Evolutionary conservation across 148 eudicot species (phyloP).

Genomic region (Camellia sinensis): DNA sequence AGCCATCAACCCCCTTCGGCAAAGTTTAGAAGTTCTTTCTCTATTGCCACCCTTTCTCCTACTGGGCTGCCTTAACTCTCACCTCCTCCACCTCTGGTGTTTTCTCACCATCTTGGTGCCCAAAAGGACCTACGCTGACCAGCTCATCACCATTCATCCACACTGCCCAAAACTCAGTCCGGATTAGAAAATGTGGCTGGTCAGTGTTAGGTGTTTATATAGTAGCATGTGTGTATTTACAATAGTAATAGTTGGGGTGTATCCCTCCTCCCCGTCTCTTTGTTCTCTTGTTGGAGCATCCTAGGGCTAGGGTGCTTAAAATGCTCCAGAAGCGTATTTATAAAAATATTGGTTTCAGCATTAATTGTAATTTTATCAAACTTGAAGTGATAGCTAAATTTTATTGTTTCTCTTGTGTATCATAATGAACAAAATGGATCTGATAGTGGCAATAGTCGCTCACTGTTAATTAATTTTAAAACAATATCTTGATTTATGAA

Average conservation of each 20-base stretch:
- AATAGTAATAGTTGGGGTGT: not conserved
- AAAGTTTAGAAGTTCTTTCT: too few species aligned
- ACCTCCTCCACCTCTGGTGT: too few species aligned
- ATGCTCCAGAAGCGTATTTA: too few species aligned
- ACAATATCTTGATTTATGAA: not conserved
- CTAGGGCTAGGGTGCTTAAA: not conserved
- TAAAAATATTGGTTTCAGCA: not conserved
- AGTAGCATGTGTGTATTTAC: not conserved
- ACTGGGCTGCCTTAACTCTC: too few species aligned
- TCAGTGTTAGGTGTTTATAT: slow-evolving; percentile 1
- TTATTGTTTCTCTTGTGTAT: not conserved
- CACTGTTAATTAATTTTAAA: not conserved
- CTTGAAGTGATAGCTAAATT: slow-evolving; percentile 1
- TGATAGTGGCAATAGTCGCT: not conserved
- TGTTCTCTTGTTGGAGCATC: slow-evolving; percentile 4
- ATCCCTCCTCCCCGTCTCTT: not conserved
- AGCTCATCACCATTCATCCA: too few species aligned
- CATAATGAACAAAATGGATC: not conserved
- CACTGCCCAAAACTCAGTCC: not conserved
- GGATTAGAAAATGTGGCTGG: not conserved
- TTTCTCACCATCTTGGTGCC: too few species aligned
- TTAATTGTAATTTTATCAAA: not conserved
- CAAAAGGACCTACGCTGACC: too few species aligned
- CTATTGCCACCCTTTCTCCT: too few species aligned
- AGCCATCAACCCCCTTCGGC: too few species aligned